Evolutionary conservation across 2,329 filamentous ascomycete species (phyloP).

Genomic region (Acephala macrosclerotiorum): DNA sequence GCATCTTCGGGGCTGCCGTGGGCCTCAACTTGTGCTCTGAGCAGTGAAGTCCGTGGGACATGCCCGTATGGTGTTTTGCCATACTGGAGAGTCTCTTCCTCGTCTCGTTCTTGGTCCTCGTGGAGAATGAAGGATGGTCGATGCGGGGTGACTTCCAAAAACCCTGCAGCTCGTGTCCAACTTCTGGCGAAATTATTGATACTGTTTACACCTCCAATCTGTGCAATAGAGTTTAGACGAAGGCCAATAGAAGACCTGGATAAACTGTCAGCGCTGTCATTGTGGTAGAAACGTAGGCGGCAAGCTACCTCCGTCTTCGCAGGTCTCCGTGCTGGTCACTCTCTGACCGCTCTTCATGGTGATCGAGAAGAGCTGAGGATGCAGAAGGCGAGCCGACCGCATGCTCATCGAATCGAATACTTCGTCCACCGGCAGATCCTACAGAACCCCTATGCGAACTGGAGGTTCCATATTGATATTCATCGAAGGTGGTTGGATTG

Average conservation of each 20-base stretch:
- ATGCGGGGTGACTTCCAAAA: slow-evolving; percentile 85
- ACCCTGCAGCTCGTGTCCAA: slow-evolving; percentile 89
- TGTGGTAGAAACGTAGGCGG: neutral
- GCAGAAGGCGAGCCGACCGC: slow-evolving; percentile 28
- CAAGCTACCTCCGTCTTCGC: slow-evolving; percentile 40
- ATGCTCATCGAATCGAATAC: slow-evolving; percentile 40
- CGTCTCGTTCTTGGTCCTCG: slow-evolving; percentile 56
- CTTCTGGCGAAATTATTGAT: slow-evolving; percentile 92
- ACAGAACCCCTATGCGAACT: slow-evolving; percentile 41
- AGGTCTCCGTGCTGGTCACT: slow-evolving; percentile 32
- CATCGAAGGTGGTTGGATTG: slow-evolving; percentile 42
- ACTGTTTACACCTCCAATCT: slow-evolving; percentile 91
- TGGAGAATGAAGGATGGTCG: slow-evolving; percentile 76
- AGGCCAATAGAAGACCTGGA: slow-evolving; percentile 65
- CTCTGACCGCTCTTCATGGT: slow-evolving; percentile 24
- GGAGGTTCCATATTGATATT: slow-evolving; percentile 44
- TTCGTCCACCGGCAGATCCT: slow-evolving; percentile 39
- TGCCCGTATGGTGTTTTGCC: slow-evolving; percentile 35
- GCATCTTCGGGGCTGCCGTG: slow-evolving; percentile 41
- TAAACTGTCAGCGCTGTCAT: slow-evolving; percentile 22
- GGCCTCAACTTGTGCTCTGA: slow-evolving; percentile 60
- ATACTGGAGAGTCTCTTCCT: slow-evolving; percentile 37
- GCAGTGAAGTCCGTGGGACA: slow-evolving; percentile 46
- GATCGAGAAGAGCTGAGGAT: slow-evolving; percentile 28
- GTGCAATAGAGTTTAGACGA: slow-evolving; percentile 63